Evolutionary conservation across 148 eudicot species (phyloP).

Genomic region (Nyssa sinensis): DNA sequence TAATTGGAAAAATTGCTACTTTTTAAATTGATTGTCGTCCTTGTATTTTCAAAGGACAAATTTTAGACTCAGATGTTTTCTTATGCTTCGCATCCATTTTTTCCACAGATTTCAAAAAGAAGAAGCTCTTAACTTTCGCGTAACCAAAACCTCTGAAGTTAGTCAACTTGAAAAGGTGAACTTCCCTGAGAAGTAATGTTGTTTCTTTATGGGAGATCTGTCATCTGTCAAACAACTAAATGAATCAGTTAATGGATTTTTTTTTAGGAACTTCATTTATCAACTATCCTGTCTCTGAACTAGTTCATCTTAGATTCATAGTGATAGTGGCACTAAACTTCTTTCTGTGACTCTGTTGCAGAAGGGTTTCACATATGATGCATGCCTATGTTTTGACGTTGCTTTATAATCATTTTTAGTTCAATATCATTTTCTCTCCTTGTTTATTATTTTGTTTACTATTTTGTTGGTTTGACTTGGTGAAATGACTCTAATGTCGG

Average conservation of each 20-base stretch:
- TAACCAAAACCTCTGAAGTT: constrained; percentile 36
- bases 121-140: constrained; percentile 43
- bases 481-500: background rate
- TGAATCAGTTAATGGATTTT: background rate
- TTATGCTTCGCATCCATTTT: constrained; percentile 10
- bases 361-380: background rate
- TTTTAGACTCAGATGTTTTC: background rate
- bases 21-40: background rate
- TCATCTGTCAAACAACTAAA: background rate
- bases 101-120: constrained; percentile 39
- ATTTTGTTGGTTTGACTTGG: too few relatives aligned
- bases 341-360: background rate
- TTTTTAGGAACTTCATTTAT: background rate
- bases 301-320: too few relatives aligned
- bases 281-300: too few relatives aligned
- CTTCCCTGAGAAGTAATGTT: background rate
- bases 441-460: background rate
- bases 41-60: background rate
- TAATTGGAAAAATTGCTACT: background rate
- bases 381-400: background rate
- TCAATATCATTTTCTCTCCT: background rate
- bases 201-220: background rate
- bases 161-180: constrained; percentile 52
- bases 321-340: background rate
- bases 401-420: background rate